Percentiles rank a stretch among this genome's conserved stretches.
These are phyloP conservation scores for Trypanosoma conorhini DNA, from an alignment of 208 protist genomes.

Conservation along the genomic window DNA sequence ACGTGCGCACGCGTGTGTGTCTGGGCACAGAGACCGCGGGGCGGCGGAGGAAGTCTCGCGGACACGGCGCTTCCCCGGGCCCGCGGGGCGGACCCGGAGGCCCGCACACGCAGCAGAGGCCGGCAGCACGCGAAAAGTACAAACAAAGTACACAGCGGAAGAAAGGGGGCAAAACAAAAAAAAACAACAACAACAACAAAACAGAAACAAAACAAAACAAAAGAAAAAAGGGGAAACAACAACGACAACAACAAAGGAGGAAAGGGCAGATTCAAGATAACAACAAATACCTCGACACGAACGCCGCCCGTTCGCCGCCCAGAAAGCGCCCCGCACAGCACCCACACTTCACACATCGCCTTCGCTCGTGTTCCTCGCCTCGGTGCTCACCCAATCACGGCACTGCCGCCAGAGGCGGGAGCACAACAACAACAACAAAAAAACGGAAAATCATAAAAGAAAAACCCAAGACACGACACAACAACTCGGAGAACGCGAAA, in stretches of 20 bases:
- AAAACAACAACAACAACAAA: conserved; percentile 10
- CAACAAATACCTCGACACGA: conserved; percentile 8
- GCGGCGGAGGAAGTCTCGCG: too few relatives aligned
- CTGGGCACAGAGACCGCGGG: too few relatives aligned
- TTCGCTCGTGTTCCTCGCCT: background rate
- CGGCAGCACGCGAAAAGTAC: conserved; percentile 5
- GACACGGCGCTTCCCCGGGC: too few relatives aligned
- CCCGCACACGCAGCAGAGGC: too few relatives aligned
- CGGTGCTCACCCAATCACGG: too few relatives aligned
- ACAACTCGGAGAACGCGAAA: background rate
- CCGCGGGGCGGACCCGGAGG: too few relatives aligned
- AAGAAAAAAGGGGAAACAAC: too few relatives aligned
- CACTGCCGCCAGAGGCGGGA: background rate
- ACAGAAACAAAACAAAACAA: conserved; percentile 24
- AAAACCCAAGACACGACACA: conserved; percentile 4
- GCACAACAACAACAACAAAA: conserved; percentile 7
- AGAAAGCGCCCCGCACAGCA: background rate
- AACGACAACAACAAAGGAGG: conserved; percentile 13
- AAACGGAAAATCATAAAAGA: conserved; percentile 10
- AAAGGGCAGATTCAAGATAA: conserved; percentile 11
- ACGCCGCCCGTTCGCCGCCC: background rate
- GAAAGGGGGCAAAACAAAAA: background rate
- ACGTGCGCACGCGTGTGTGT: too few relatives aligned
- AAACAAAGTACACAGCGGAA: conserved; percentile 13
- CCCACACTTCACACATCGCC: too few relatives aligned